Base-by-base conservation (phyloP, 768 basidiomycete species). In the Hypholoma sublateritium region DNA sequence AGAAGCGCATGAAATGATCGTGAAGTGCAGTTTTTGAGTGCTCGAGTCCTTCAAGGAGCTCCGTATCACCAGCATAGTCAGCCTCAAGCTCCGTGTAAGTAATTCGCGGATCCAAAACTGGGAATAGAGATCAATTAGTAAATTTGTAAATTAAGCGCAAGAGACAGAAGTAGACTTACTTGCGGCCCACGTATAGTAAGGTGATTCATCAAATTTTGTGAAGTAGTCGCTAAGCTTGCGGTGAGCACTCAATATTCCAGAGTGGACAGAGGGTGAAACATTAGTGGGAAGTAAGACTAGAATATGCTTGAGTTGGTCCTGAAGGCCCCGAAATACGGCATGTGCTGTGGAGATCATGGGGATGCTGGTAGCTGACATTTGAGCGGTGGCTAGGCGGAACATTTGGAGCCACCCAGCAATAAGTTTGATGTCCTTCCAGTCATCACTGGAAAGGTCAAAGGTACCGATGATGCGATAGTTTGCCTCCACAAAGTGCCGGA, bases 101-200 rank as follows among this genome's bases (percentile, higher is more conserved):
- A n/a, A 74, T 70, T 2, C 70, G 63, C 21, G 71, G 73, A 53
- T 74, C 72, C 3, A 74, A 61, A 5, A 74, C 73, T 74, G 46
- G n/a, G n/a, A n/a, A n/a, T n/a, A n/a, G n/a, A n/a, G n/a, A n/a
- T n/a, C n/a, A n/a, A n/a, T n/a, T n/a, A n/a, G 13, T 42, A 50
- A 39, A 46, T 49, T 25, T 19, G 54, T 43, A 14, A 46, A 17
- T 21, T 53, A 12, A 48, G 46, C 16, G 28, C 22, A 39, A 37
- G 16, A 47, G 22, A 11, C n/a, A 24, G 32, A 39, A 47, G 28
- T n/a, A 5, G 13, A 66, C 69, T 24, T 56, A 74, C 71, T 51
- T 2, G 67, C 47, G 17, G 73, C 64, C 71, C 71, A 73, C 4
- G 60, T 56, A 59, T 72, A 70, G 46, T 57, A 72, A 9, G 64